Evolutionary conservation across 2,329 filamentous ascomycete genomes (phyloP), one percentile per base, ranked within the genome.

Genomic region (Monilinia vaccinii-corymbosi): DNA sequence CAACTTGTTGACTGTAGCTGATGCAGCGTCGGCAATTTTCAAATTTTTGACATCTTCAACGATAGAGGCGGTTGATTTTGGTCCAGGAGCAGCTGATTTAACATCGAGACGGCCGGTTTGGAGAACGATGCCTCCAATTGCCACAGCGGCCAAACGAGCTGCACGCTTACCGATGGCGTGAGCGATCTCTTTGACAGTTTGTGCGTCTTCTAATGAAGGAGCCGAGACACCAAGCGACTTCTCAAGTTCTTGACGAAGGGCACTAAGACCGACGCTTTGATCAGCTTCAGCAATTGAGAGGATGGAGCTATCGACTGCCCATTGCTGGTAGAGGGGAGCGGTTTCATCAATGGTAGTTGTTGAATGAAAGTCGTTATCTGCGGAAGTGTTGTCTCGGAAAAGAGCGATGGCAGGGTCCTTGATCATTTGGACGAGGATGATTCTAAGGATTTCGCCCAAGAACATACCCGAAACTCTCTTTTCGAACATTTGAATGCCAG

Each of bases 401-500:
- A 97, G 80, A 3, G 85, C 79, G 8, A 87, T 76, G 1, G 79
- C 73, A 32, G 85, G 78, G 66, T 89, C 81, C 67, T 87, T 81
- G 69, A 92, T 77, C 72, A 97, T 81, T 61, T 84, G 79, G 55
- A 94, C 73, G 25, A 97, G 77, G 18, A 86, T 85, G 48, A 90
- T 81, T 58, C 94, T 88, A 59, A 97, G 81, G 64, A 97, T 92
- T 74, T 99, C 94, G 58, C 94, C 94, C 52, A 99, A 75, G 77
- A 97, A 99, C 93, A 99, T 97, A 73, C 94, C 94, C 0, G 91
- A 96, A 18, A 99, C 88, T 51, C 93, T 88, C 81, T 99, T 99
- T 78, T 99, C 94, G 71, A 97, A 99, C 89, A 97, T 96, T 72
- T 99, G 94, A 63, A 96, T 85, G 31, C 94, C 94, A 0, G 92